Evolutionary conservation across 345 rosid genomes (phyloP).

Genomic region (Durio zibethinus): DNA sequence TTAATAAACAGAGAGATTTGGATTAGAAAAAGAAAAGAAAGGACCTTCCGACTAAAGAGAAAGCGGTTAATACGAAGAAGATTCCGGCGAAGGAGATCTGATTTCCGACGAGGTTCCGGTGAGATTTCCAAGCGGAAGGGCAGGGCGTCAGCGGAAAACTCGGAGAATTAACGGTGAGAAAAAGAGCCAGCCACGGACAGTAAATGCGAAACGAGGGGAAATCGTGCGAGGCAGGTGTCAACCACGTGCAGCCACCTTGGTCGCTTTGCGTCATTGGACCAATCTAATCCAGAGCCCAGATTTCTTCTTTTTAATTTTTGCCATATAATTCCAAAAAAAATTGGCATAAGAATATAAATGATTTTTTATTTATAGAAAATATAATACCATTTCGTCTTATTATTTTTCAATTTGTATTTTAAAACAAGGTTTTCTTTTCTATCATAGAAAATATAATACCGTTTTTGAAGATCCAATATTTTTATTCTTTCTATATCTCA

Average conservation of each 20-base stretch:
- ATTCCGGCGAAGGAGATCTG: neutral
- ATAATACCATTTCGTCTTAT: too few relatives aligned
- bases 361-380: too few relatives aligned
- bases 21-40: neutral
- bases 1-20: neutral
- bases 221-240: neutral
- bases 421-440: too few relatives aligned
- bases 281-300: neutral
- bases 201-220: neutral
- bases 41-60: constrained; percentile 4
- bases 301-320: too few relatives aligned
- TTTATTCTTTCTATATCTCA: too few relatives aligned
- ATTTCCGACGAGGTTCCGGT: neutral
- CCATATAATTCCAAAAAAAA: too few relatives aligned
- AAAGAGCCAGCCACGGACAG: neutral
- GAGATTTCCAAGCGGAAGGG: neutral
- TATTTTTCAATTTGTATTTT: too few relatives aligned
- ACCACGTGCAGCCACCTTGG: neutral
- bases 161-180: neutral
- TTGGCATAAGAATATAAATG: too few relatives aligned
- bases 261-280: neutral
- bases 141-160: neutral
- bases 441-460: too few relatives aligned
- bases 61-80: neutral
- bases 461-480: too few relatives aligned